Conservation (phyloP, 352 stramenopile genomes). For the Phytophthora capsici region DNA sequence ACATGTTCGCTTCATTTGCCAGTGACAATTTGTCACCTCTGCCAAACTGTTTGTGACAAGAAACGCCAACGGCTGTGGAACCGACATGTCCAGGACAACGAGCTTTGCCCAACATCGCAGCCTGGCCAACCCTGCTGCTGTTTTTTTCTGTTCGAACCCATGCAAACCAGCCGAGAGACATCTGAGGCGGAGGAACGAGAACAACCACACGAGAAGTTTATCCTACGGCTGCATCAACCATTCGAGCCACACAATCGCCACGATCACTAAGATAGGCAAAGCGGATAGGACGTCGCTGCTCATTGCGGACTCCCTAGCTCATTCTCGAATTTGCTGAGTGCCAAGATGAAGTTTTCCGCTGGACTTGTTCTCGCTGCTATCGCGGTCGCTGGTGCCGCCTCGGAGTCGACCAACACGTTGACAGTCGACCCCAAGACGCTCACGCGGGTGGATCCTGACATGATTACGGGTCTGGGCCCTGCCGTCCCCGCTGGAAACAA, state of each 20-base stretch:
- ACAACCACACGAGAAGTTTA: slow-evolving; percentile 6
- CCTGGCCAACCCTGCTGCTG: background rate
- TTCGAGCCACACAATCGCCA: background rate
- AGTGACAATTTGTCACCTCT: slow-evolving; percentile 3
- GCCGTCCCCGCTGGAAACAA: slow-evolving; percentile 12
- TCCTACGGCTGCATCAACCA: slow-evolving; percentile 9
- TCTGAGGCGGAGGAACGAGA: slow-evolving; percentile 4
- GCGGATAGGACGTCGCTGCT: slow-evolving; percentile 2
- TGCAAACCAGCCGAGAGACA: background rate
- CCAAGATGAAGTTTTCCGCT: slow-evolving; percentile 26
- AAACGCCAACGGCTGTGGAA: background rate
- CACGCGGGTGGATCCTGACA: slow-evolving; percentile 8
- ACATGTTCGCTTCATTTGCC: background rate
- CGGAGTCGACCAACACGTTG: slow-evolving; percentile 15
- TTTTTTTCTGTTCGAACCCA: slow-evolving; percentile 7
- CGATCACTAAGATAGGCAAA: slow-evolving; percentile 11
- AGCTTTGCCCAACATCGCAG: background rate
- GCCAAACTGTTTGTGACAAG: slow-evolving; percentile 2
- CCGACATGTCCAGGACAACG: too few relatives aligned
- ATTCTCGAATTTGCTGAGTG: slow-evolving; percentile 21
- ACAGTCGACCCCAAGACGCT: slow-evolving; percentile 10
- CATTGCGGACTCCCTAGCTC: background rate
- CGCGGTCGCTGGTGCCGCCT: slow-evolving; percentile 8
- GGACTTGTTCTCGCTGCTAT: slow-evolving; percentile 20
- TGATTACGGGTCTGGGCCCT: slow-evolving; percentile 17